Base-by-base conservation (phyloP, 73 alveolate genomes). In the Uronychia binucleata region DNA sequence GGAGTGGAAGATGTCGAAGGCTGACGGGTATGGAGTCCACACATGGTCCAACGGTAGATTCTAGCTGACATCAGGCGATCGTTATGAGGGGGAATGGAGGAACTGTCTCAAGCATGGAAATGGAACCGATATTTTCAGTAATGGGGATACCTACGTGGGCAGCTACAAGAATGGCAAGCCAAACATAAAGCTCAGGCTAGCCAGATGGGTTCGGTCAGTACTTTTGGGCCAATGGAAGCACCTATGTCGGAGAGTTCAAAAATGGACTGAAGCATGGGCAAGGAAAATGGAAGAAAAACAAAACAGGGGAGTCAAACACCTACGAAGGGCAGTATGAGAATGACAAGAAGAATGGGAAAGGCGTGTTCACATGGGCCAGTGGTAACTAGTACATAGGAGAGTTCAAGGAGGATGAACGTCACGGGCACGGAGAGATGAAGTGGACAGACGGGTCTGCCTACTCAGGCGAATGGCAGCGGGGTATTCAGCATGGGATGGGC, bases 201-300 rank as follows among this genome's bases (percentile, higher is more conserved):
- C n/a, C n/a, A n/a, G 94, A 91, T 77, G 96, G 96, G 1, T 83
- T 31, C 34, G 96, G 96, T 29, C 87, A 81, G 26, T 91, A 91
- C 57, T 75, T 85, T 59, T 91, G 96, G 96, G 88, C 87, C 35
- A 88, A 91, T 77, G 94, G 96, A 31, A 75, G 89, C 57, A 57
- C 74, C n/a, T 91, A 86, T 58, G 83, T 82, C 76, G 96, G 96
- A 26, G 27, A 80, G 28, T 91, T 91, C 75, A 87, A 80, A 58
- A 79, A 77, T 34, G 96, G 96, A 25, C 46, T 91, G 74, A 87
- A 91, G 59, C 83, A 86, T 29, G 96, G 96, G 1, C 77, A 88
- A 77, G 96, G 96, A 33, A 87, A 79, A 57, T 88, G 94, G 94
- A 33, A 75, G 31, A 82, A 82, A 60, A 31, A 31, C 1, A 31